Percentiles rank a stretch among this genome's conserved stretches.
These are phyloP conservation scores for Cruciata laevipes DNA, from an alignment of 257 asterid species.

Conservation along the genomic window DNA sequence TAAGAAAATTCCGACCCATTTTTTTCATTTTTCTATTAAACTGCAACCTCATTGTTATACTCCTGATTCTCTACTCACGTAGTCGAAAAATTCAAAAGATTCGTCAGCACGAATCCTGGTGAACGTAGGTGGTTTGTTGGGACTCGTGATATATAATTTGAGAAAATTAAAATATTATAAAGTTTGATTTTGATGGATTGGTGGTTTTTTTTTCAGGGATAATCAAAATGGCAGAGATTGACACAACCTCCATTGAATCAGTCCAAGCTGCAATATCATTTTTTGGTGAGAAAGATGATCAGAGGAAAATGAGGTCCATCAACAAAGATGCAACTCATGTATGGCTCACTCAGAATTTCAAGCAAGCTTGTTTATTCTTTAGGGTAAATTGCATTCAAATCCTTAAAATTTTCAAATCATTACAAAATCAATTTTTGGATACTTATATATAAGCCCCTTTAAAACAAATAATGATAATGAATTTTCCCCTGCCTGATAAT, in stretches of 20 bases:
- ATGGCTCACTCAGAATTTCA: slow-evolving; percentile 4
- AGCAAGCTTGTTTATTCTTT: not conserved
- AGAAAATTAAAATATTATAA: no score
- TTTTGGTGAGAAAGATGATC: slow-evolving; percentile 40
- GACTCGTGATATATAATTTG: not conserved
- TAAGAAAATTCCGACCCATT: no score
- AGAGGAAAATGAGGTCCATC: slow-evolving; percentile 21
- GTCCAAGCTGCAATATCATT: slow-evolving; percentile 58
- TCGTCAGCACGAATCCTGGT: no score
- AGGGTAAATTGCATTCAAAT: not conserved
- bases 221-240: slow-evolving; percentile 54
- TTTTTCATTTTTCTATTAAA: no score
- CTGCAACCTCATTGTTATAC: no score
- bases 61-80: not conserved
- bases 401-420: no score
- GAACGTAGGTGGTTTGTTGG: not conserved
- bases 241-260: slow-evolving; percentile 50
- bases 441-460: not conserved
- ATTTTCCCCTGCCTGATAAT: no score
- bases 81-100: no score
- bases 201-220: slow-evolving; percentile 1
- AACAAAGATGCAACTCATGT: slow-evolving; percentile 29
- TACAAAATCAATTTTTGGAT: not conserved
- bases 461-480: no score
- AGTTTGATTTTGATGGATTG: not conserved